phyloP scores from a whole-genome alignment of 805 yeast genomes.

The Phaffomyces opuntiae region DNA sequence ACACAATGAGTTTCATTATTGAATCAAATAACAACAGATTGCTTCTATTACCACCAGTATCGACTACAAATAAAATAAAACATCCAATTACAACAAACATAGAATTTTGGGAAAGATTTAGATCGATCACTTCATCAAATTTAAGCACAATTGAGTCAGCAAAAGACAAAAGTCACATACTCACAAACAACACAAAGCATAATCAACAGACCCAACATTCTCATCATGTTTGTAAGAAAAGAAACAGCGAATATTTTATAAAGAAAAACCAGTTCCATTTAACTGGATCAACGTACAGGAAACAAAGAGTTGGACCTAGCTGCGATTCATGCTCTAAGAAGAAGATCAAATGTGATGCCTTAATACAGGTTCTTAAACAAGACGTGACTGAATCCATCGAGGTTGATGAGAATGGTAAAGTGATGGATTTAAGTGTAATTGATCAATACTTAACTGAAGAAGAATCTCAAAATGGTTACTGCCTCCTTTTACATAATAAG shows the following conservation, averaged over 20 bases:
- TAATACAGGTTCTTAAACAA: constrained; percentile 1
- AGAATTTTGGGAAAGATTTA: not conserved
- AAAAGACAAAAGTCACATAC: not conserved
- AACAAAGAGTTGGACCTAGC: constrained; percentile 8
- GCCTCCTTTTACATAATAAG: not conserved
- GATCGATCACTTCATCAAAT: not conserved
- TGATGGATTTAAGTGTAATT: not conserved
- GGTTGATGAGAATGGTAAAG: not conserved
- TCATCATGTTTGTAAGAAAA: not conserved
- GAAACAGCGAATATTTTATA: not conserved
- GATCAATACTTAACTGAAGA: not conserved
- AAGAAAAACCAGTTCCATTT: constrained; percentile 21
- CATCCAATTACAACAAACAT: not conserved
- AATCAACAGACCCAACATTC: not conserved
- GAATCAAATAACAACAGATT: not conserved
- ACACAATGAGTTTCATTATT: not conserved
- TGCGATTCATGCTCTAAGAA: constrained; percentile 6
- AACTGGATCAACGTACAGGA: constrained; percentile 3
- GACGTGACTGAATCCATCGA: not conserved
- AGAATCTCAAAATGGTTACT: not conserved
- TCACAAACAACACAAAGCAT: not conserved
- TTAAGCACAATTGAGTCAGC: not conserved
- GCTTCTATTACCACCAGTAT: not conserved
- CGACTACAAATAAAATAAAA: not conserved
- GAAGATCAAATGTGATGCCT: constrained; percentile 9